phyloP scores from a whole-genome alignment of 2,329 filamentous ascomycete species.

The Nemania abortiva region DNA sequence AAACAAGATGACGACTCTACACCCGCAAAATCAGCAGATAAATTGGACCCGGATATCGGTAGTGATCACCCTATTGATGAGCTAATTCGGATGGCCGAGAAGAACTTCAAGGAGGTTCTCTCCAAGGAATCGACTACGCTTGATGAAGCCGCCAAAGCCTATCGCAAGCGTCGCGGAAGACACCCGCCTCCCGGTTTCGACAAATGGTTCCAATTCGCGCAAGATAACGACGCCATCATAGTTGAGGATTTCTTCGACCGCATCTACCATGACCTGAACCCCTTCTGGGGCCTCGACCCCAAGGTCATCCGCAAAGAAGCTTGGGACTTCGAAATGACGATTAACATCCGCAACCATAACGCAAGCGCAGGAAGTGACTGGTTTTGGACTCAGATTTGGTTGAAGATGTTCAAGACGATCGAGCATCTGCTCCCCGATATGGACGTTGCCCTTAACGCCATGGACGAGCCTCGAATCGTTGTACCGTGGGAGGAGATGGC shows the following conservation, averaged over 20 bases:
- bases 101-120: slow-evolving; percentile 55
- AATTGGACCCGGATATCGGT: slow-evolving; percentile 37
- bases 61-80: slow-evolving; percentile 59
- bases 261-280: slow-evolving; percentile 64
- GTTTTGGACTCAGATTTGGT: slow-evolving; percentile 71
- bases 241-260: slow-evolving; percentile 65
- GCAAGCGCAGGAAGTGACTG: slow-evolving; percentile 65
- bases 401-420: slow-evolving; percentile 65
- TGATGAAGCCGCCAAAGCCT: slow-evolving; percentile 59
- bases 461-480: slow-evolving; percentile 75
- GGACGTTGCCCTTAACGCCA: slow-evolving; percentile 74
- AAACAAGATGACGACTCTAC: slow-evolving; percentile 22
- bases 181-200: slow-evolving; percentile 64
- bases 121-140: slow-evolving; percentile 58
- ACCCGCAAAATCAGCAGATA: slow-evolving; percentile 30
- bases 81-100: slow-evolving; percentile 57
- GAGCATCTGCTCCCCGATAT: slow-evolving; percentile 72
- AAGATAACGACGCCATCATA: slow-evolving; percentile 57
- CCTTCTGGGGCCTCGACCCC: slow-evolving; percentile 67
- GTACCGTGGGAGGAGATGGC: slow-evolving; percentile 73
- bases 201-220: slow-evolving; percentile 61
- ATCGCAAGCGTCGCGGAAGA: slow-evolving; percentile 60
- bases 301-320: slow-evolving; percentile 64
- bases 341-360: slow-evolving; percentile 66
- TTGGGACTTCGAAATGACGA: slow-evolving; percentile 70